Conservation (phyloP, 1,284 basidiomycete species). For the Ustilago shanxiensis region DNA sequence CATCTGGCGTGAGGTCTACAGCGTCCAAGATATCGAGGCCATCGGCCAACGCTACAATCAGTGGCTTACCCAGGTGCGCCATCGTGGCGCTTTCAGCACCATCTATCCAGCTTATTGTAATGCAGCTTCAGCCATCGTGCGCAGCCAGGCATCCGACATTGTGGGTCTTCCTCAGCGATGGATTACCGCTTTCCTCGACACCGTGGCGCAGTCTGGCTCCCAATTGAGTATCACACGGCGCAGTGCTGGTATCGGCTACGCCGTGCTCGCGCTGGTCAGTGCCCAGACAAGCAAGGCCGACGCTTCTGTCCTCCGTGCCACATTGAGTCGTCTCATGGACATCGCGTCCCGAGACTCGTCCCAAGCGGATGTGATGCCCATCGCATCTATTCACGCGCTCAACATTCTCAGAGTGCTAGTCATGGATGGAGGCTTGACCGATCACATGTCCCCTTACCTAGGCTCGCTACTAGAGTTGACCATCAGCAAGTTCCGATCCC, state of each 20-base stretch:
- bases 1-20: conserved; percentile 37
- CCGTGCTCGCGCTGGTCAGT: conserved; percentile 69
- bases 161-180: conserved; percentile 59
- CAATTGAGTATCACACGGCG: conserved; percentile 70
- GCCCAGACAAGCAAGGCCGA: conserved; percentile 50
- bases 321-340: conserved; percentile 43
- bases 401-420: conserved; percentile 69
- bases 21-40: conserved; percentile 38
- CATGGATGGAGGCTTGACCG: conserved; percentile 58
- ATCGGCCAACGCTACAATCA: conserved; percentile 66
- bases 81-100: conserved; percentile 70
- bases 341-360: conserved; percentile 29
- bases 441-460: conserved; percentile 50
- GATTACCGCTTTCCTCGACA: conserved; percentile 62
- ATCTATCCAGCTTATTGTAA: conserved; percentile 68
- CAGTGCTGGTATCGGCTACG: conserved; percentile 70
- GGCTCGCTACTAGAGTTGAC: conserved; percentile 66
- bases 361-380: conserved; percentile 37
- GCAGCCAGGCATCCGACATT: conserved; percentile 53
- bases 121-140: conserved; percentile 59
- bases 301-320: conserved; percentile 32
- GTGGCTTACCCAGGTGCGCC: conserved; percentile 69
- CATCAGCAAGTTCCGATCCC: conserved; percentile 67
- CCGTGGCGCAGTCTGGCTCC: conserved; percentile 45
- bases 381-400: conserved; percentile 66